phyloP scores from a whole-genome alignment of 2,329 filamentous ascomycete species.

The Balansia obtecta region DNA sequence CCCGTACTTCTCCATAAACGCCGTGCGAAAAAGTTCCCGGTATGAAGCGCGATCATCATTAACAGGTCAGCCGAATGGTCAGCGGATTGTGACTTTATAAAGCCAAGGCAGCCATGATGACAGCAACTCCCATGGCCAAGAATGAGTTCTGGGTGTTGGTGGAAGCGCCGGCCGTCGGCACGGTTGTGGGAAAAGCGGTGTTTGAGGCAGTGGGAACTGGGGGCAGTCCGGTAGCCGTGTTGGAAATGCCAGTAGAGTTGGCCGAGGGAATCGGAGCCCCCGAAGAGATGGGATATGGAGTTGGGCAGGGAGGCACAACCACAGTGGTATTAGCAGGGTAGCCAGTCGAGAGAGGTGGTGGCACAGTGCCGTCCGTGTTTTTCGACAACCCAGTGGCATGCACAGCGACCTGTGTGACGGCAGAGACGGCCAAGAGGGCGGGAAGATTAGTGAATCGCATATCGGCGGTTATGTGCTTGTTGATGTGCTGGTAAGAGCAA shows the following conservation, averaged over 20 bases:
- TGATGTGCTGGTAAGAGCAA: background rate
- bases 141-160: slow-evolving; percentile 5
- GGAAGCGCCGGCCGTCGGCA: slow-evolving; percentile 2
- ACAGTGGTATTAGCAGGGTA: background rate
- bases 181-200: background rate
- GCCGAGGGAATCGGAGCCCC: background rate
- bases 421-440: slow-evolving; percentile 9
- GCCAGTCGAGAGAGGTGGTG: background rate
- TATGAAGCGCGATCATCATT: background rate
- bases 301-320: background rate
- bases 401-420: background rate
- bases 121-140: slow-evolving; percentile 6
- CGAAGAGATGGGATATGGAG: background rate
- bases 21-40: background rate
- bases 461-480: slow-evolving; percentile 3
- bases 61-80: no score
- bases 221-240: slow-evolving; percentile 1
- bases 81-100: background rate
- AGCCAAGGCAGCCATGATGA: slow-evolving; percentile 6
- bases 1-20: background rate
- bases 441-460: slow-evolving; percentile 11
- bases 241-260: slow-evolving; percentile 1
- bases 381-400: background rate
- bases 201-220: background rate
- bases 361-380: background rate